phyloP scores from a whole-genome alignment of 768 basidiomycete genomes.

The Tephrocybe sp. region DNA sequence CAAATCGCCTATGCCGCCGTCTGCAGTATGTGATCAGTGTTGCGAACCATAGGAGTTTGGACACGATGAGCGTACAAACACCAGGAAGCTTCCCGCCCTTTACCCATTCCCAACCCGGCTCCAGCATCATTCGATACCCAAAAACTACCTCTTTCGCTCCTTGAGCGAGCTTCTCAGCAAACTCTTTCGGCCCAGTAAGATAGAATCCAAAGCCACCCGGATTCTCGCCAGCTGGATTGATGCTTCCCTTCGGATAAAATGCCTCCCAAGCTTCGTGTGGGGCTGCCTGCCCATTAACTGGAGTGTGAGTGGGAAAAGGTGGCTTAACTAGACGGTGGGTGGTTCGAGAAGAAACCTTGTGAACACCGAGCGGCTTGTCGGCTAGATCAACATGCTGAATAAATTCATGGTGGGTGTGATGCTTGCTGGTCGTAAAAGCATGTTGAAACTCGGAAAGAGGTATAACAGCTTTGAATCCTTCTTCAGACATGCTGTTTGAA shows the following conservation, averaged over 20 bases:
- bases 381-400: conserved; percentile 31
- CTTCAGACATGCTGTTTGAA: not conserved
- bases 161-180: conserved; percentile 32
- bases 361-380: conserved; percentile 49
- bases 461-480: conserved; percentile 14
- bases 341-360: conserved; percentile 42
- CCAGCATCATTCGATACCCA: conserved; percentile 67
- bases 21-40: conserved; percentile 26
- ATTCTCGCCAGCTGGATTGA: conserved; percentile 50
- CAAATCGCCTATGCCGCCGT: conserved; percentile 54
- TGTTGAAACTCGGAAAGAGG: conserved; percentile 28
- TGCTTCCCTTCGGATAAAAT: conserved; percentile 57
- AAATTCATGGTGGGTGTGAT: conserved; percentile 18
- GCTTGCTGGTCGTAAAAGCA: conserved; percentile 43
- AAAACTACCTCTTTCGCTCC: conserved; percentile 56
- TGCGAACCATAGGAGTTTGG: too few species aligned
- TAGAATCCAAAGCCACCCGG: conserved; percentile 76
- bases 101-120: conserved; percentile 63
- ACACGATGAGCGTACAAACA: conserved; percentile 44
- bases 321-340: conserved; percentile 32
- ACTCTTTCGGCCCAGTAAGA: conserved; percentile 50
- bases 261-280: conserved; percentile 58
- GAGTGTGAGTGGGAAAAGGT: conserved; percentile 17
- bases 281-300: conserved; percentile 10
- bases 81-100: conserved; percentile 81